Evolutionary conservation across 164 flowering plant species (phyloP).

Genomic region (Berberis thunbergii): DNA sequence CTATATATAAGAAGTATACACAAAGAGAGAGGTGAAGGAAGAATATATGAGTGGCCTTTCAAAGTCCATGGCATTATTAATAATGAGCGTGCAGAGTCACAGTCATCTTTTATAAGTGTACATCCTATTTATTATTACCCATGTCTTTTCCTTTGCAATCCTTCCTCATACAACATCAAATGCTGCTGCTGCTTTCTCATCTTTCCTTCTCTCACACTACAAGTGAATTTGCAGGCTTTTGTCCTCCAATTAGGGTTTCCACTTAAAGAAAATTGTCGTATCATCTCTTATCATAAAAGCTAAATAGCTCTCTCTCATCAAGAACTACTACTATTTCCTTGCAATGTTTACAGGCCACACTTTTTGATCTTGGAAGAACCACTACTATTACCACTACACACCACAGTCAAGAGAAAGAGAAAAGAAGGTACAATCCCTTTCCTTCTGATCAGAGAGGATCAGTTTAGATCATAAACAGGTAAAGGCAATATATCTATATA

Average conservation of each 20-base stretch:
- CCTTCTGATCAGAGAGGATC: conserved; percentile 13
- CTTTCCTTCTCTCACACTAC: conserved; percentile 15
- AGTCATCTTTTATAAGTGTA: conserved; percentile 17
- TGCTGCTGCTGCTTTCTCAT: conserved; percentile 17
- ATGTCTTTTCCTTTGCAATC: conserved; percentile 30
- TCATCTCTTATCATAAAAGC: conserved; percentile 1
- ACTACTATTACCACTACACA: conserved; percentile 1
- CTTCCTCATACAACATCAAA: conserved; percentile 25
- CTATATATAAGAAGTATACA: no score
- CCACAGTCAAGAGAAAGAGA: conserved; percentile 9
- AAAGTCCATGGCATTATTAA: conserved; percentile 12
- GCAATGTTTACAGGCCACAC: conserved; percentile 9
- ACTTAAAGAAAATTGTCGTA: conserved; percentile 1
- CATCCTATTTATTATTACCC: conserved; percentile 29
- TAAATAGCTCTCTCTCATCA: no score
- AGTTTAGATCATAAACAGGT: conserved; percentile 34
- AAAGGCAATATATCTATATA: conserved; percentile 3
- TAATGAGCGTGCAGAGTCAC: conserved; percentile 29
- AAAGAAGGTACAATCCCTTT: conserved; percentile 16
- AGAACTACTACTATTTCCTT: not conserved
- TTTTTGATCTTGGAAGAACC: conserved; percentile 11
- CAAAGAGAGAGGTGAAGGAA: no score
- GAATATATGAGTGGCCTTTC: no score
- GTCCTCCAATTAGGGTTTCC: conserved; percentile 34
- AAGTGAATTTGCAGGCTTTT: conserved; percentile 19